Percentiles rank a stretch among this genome's conserved stretches.
These are phyloP conservation scores for Trichaptum fuscoviolaceum DNA, from an alignment of 768 basidiomycete species.

Conservation along the genomic window DNA sequence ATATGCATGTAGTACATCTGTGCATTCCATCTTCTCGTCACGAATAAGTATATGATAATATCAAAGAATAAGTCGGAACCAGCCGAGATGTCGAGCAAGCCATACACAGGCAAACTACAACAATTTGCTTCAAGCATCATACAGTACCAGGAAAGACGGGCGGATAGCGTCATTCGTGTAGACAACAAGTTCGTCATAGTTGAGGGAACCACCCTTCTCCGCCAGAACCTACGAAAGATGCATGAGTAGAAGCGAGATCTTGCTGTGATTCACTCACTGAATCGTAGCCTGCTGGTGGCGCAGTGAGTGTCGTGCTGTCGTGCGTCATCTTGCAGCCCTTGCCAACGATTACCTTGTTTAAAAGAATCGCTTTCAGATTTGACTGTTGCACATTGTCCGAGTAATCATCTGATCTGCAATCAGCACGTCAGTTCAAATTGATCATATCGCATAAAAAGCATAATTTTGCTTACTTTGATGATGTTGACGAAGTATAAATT, in stretches of 20 bases:
- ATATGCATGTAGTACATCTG: neutral
- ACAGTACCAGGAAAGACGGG: constrained; percentile 67
- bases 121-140: constrained; percentile 34
- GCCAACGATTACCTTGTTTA: constrained; percentile 71
- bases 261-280: constrained; percentile 41
- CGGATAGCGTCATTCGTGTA: constrained; percentile 68
- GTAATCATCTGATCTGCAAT: constrained; percentile 59
- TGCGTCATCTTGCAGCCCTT: constrained; percentile 62
- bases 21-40: neutral
- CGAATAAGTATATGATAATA: neutral
- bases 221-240: constrained; percentile 49
- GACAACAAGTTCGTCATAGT: constrained; percentile 68
- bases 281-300: constrained; percentile 60
- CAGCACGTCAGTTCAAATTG: neutral
- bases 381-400: constrained; percentile 54
- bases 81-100: neutral
- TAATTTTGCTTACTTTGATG: constrained; percentile 49
- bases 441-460: neutral
- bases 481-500: constrained; percentile 72
- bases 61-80: neutral
- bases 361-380: constrained; percentile 55
- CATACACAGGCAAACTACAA: neutral
- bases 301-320: constrained; percentile 48
- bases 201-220: constrained; percentile 60
- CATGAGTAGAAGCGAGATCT: neutral